Conservation (phyloP, 2,329 filamentous ascomycete genomes). For the Clonostachys sp. region DNA sequence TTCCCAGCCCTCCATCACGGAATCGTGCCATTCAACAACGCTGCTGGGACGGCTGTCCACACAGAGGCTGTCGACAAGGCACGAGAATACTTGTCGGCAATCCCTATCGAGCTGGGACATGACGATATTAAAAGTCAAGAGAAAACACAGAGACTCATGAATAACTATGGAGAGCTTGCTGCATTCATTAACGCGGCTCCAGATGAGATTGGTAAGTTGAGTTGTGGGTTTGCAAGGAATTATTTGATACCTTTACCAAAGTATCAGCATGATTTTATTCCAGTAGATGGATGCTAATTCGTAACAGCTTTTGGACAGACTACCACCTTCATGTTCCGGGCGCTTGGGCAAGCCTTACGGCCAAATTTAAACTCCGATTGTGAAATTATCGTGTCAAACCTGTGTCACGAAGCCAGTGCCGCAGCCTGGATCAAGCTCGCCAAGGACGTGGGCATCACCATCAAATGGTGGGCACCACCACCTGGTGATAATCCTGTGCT, state of each 20-base stretch:
- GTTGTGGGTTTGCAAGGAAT: no score
- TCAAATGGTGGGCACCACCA: constrained; percentile 67
- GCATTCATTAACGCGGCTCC: constrained; percentile 63
- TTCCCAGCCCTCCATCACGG: constrained; percentile 66
- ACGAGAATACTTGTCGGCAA: constrained; percentile 58
- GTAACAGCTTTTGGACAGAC: constrained; percentile 56
- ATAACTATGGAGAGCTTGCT: constrained; percentile 61
- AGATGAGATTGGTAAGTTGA: constrained; percentile 51
- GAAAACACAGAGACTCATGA: constrained; percentile 54
- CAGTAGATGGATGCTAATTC: no score
- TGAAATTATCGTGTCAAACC: constrained; percentile 65
- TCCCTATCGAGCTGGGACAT: constrained; percentile 73
- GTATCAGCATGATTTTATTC: no score
- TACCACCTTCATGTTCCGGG: constrained; percentile 73
- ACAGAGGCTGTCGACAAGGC: constrained; percentile 63
- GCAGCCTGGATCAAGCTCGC: constrained; percentile 70
- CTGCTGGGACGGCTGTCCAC: constrained; percentile 69
- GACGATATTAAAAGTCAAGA: constrained; percentile 57
- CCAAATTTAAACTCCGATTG: constrained; percentile 45
- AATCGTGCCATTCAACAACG: constrained; percentile 75
- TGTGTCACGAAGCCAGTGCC: constrained; percentile 78
- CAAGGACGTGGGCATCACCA: constrained; percentile 47
- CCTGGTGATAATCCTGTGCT: constrained; percentile 52
- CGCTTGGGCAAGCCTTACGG: constrained; percentile 52
- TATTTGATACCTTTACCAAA: no score